Percentiles rank a stretch among this genome's conserved stretches.
These are phyloP conservation scores for Boletus eberwhitei DNA, from an alignment of 768 basidiomycete genomes.

Conservation along the genomic window DNA sequence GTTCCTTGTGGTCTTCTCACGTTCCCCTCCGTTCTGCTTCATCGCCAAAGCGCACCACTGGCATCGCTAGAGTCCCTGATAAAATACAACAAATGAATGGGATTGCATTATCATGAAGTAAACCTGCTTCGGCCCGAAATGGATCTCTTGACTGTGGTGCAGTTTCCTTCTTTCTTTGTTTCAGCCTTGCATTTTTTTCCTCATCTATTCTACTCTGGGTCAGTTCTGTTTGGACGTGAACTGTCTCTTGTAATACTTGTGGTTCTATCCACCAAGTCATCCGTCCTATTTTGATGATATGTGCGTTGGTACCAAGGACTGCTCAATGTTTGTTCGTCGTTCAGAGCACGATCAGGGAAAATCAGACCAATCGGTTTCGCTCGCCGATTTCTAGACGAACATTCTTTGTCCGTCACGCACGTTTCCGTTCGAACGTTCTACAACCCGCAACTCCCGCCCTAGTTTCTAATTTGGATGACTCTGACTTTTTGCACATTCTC, in stretches of 20 bases:
- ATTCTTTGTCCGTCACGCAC: not conserved
- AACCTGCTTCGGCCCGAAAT: not conserved
- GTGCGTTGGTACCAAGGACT: not conserved
- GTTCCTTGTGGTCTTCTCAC: constrained; percentile 16
- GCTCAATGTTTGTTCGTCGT: constrained; percentile 7
- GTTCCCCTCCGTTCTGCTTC: constrained; percentile 11
- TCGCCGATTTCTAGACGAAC: constrained; percentile 1
- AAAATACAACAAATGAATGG: constrained; percentile 9
- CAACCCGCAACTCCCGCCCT: not conserved
- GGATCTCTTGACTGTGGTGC: constrained; percentile 12
- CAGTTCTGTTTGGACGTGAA: constrained; percentile 3
- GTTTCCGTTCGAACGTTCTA: constrained; percentile 8
- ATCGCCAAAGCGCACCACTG: constrained; percentile 6
- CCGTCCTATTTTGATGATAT: not conserved
- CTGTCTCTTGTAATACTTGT: constrained; percentile 2
- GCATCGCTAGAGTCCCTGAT: constrained; percentile 11
- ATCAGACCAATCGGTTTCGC: not conserved
- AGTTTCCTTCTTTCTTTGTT: constrained; percentile 2
- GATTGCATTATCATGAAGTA: constrained; percentile 8
- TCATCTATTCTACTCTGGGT: constrained; percentile 7
- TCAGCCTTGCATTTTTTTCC: not conserved
- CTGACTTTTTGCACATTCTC: not conserved
- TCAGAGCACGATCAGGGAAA: not conserved
- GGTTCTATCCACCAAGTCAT: not conserved
- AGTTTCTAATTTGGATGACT: constrained; percentile 4